These are phyloP conservation scores for Ilex asprella DNA, from an alignment of 257 asterid genomes.

Conservation along the genomic window DNA sequence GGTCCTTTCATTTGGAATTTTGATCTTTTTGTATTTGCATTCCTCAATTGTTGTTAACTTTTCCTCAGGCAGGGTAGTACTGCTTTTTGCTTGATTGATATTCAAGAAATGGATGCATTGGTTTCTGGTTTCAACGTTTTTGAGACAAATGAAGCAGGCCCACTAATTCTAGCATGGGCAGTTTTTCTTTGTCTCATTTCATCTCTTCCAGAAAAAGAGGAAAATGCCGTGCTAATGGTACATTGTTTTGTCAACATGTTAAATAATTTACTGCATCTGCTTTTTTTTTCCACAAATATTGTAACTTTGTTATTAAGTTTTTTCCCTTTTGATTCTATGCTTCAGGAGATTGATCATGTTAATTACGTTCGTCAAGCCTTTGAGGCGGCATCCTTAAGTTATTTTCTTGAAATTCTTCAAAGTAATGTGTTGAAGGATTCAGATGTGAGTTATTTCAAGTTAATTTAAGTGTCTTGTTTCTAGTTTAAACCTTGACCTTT, in stretches of 20 bases:
- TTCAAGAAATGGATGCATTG: slow-evolving; percentile 63
- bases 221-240: slow-evolving; percentile 58
- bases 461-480: slow-evolving; percentile 5
- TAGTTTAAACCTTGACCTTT: background rate
- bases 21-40: background rate
- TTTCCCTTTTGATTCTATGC: slow-evolving; percentile 12
- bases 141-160: slow-evolving; percentile 77
- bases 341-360: slow-evolving; percentile 83
- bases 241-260: slow-evolving; percentile 16
- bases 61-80: slow-evolving; percentile 67
- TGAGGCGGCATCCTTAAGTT: slow-evolving; percentile 68
- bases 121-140: slow-evolving; percentile 49
- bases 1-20: background rate
- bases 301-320: slow-evolving; percentile 7
- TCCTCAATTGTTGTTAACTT: slow-evolving; percentile 4
- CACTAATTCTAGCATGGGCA: slow-evolving; percentile 90
- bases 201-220: slow-evolving; percentile 78
- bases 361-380: slow-evolving; percentile 89
- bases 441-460: slow-evolving; percentile 52
- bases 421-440: slow-evolving; percentile 62
- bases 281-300: background rate
- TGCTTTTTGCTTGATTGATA: slow-evolving; percentile 65
- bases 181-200: slow-evolving; percentile 81
- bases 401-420: slow-evolving; percentile 70
- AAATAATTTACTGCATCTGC: slow-evolving; percentile 6